Conservation (phyloP, 1,284 basidiomycete genomes). For the Pulveroboletus sp. region DNA sequence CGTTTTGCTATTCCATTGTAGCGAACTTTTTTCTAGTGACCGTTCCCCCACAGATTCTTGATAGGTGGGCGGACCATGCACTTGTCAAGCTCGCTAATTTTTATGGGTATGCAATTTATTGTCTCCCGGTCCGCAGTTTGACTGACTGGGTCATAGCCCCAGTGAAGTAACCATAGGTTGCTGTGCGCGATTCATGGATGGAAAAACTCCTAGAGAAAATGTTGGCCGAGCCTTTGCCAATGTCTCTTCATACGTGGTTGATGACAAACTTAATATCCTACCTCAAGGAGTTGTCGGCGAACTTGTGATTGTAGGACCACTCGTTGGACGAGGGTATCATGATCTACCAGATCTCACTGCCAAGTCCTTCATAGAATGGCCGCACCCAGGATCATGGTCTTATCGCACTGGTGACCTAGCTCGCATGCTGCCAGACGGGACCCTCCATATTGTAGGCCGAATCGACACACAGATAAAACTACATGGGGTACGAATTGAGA, state of each 20-base stretch:
- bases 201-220: slow-evolving; percentile 40
- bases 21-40: background rate
- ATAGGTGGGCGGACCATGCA: slow-evolving; percentile 48
- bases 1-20: background rate
- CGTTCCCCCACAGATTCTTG: slow-evolving; percentile 38
- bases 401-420: slow-evolving; percentile 53
- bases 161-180: slow-evolving; percentile 52
- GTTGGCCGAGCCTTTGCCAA: slow-evolving; percentile 40
- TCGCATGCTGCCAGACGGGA: slow-evolving; percentile 52
- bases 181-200: slow-evolving; percentile 43
- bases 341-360: slow-evolving; percentile 42
- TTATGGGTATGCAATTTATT: slow-evolving; percentile 39
- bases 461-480: slow-evolving; percentile 56
- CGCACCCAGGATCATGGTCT: slow-evolving; percentile 38
- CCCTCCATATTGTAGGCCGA: slow-evolving; percentile 51
- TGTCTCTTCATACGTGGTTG: slow-evolving; percentile 39
- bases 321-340: slow-evolving; percentile 52
- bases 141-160: slow-evolving; percentile 26
- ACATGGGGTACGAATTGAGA: slow-evolving; percentile 51
- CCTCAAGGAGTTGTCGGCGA: slow-evolving; percentile 48
- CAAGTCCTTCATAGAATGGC: slow-evolving; percentile 49
- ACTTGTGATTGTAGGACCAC: slow-evolving; percentile 47
- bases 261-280: slow-evolving; percentile 39
- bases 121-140: background rate
- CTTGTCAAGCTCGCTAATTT: slow-evolving; percentile 47